phyloP scores from a whole-genome alignment of 352 stramenopile species.

The Globisporangium apiculatum region DNA sequence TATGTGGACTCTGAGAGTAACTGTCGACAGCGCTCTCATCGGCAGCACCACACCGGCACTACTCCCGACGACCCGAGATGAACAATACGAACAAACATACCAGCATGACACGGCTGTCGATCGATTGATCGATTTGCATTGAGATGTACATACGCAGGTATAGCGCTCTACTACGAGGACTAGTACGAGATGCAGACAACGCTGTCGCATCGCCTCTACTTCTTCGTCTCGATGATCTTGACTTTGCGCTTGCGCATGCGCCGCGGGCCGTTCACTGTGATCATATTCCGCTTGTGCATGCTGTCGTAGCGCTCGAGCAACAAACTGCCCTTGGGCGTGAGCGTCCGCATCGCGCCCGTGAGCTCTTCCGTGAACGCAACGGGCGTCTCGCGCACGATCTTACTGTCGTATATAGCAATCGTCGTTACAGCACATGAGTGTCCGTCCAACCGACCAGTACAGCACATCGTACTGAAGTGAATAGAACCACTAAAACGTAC shows the following conservation, averaged over 20 bases:
- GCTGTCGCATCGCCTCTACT: constrained; percentile 23
- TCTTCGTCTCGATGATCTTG: constrained; percentile 75
- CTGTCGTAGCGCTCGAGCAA: constrained; percentile 81
- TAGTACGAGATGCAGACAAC: no score
- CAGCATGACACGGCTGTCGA: no score
- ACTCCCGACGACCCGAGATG: no score
- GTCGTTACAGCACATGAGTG: no score
- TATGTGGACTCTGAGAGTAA: no score
- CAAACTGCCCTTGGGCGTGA: constrained; percentile 76
- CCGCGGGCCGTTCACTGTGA: constrained; percentile 59
- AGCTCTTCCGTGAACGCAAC: constrained; percentile 80
- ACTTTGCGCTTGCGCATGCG: constrained; percentile 68
- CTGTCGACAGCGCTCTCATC: no score
- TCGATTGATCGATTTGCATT: no score
- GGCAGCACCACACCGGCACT: no score
- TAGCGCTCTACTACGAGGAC: background rate
- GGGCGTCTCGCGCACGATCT: constrained; percentile 59
- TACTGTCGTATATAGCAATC: constrained; percentile 22
- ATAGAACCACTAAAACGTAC: constrained; percentile 25
- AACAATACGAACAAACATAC: no score
- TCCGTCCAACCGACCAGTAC: no score
- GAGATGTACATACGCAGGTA: no score
- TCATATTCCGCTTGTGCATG: constrained; percentile 84
- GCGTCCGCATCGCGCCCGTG: constrained; percentile 64
- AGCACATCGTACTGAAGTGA: no score